phyloP scores from a whole-genome alignment of 805 yeast species.

The Ogataea thermomethanolica region DNA sequence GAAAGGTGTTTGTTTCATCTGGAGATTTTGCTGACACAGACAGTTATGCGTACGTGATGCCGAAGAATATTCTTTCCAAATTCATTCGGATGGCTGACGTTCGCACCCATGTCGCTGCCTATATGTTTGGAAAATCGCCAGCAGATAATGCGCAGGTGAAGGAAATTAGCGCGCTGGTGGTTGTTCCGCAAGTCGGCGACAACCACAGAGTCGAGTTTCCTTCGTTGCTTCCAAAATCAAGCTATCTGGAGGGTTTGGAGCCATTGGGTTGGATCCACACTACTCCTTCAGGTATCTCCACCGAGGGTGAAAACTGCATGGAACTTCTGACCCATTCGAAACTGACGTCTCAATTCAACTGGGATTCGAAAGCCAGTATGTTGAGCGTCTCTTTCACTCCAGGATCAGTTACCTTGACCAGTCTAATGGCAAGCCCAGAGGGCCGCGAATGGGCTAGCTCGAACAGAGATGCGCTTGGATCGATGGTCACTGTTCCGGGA shows the following conservation, averaged over 20 bases:
- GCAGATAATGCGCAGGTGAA: slow-evolving; percentile 66
- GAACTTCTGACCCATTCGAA: slow-evolving; percentile 65
- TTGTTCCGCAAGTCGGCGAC: slow-evolving; percentile 88
- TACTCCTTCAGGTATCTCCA: slow-evolving; percentile 55
- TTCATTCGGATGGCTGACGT: slow-evolving; percentile 79
- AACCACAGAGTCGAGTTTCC: slow-evolving; percentile 64
- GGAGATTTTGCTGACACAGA: slow-evolving; percentile 54
- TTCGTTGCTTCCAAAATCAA: slow-evolving; percentile 37
- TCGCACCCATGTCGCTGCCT: slow-evolving; percentile 78
- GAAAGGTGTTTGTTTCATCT: slow-evolving; percentile 67
- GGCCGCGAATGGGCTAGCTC: slow-evolving; percentile 78
- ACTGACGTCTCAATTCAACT: slow-evolving; percentile 34
- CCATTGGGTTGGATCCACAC: slow-evolving; percentile 96
- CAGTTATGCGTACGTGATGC: slow-evolving; percentile 69
- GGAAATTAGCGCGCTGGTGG: slow-evolving; percentile 69
- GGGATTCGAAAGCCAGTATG: slow-evolving; percentile 48
- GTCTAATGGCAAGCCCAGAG: slow-evolving; percentile 53
- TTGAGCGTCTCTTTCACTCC: slow-evolving; percentile 71
- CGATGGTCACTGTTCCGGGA: slow-evolving; percentile 67
- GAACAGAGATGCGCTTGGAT: slow-evolving; percentile 53
- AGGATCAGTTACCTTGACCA: slow-evolving; percentile 78
- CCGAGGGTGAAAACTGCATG: slow-evolving; percentile 55
- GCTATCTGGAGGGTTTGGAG: slow-evolving; percentile 55
- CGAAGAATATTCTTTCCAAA: slow-evolving; percentile 73
- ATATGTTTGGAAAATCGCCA: slow-evolving; percentile 77